phyloP scores from a whole-genome alignment of 129 eudicot genomes.

The Arctium minus region DNA sequence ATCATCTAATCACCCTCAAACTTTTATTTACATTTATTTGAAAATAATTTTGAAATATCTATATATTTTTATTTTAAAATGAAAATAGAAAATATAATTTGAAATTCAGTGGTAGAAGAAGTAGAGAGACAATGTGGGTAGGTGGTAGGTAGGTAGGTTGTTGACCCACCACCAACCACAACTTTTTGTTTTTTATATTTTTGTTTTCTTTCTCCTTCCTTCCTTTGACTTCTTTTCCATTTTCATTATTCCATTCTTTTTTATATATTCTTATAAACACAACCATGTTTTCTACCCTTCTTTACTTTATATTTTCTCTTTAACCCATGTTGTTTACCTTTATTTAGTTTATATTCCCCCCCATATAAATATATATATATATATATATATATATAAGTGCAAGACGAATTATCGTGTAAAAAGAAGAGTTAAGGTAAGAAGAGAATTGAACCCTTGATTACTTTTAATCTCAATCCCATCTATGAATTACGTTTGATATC shows the following conservation, averaged over 20 bases:
- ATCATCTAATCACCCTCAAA: too few relatives aligned
- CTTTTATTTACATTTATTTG: too few relatives aligned
- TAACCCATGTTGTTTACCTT: background rate
- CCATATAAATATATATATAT: too few relatives aligned
- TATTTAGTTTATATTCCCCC: background rate
- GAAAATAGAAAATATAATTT: background rate
- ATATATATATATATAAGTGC: too few relatives aligned
- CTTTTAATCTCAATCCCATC: too few relatives aligned
- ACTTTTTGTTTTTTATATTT: conserved; percentile 14
- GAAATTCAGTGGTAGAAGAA: background rate
- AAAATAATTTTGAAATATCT: too few relatives aligned
- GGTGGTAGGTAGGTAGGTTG: conserved; percentile 29
- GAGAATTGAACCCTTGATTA: too few relatives aligned
- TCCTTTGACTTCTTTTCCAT: conserved; percentile 23
- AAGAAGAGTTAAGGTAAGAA: too few relatives aligned
- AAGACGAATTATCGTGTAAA: too few relatives aligned
- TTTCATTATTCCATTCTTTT: background rate
- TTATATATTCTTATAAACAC: background rate
- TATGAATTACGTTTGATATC: too few relatives aligned
- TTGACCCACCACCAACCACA: conserved; percentile 41
- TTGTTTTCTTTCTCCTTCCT: conserved; percentile 15
- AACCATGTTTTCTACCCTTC: background rate
- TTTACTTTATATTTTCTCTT: background rate
- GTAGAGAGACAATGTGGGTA: conserved; percentile 24
- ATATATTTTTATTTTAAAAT: background rate